phyloP scores from a whole-genome alignment of 768 basidiomycete genomes.

The Ramaria sp. region DNA sequence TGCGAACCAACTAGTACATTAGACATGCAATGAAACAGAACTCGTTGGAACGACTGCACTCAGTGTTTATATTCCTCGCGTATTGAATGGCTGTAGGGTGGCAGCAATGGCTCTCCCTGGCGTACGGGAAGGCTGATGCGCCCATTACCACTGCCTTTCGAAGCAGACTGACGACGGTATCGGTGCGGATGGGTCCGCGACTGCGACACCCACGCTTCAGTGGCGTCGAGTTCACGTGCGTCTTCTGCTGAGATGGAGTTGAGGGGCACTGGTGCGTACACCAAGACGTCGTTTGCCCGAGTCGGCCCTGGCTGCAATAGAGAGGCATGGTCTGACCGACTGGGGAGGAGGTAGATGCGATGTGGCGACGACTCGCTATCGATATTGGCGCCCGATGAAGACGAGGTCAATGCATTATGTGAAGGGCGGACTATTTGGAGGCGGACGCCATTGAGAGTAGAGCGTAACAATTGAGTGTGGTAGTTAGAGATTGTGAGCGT shows the following conservation, averaged over 20 bases:
- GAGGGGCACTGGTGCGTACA: slow-evolving; percentile 67
- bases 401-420: slow-evolving; percentile 12
- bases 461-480: slow-evolving; percentile 42
- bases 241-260: slow-evolving; percentile 42
- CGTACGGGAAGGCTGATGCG: slow-evolving; percentile 28
- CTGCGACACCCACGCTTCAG: slow-evolving; percentile 51
- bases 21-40: neutral
- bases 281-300: slow-evolving; percentile 20
- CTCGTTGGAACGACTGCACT: neutral
- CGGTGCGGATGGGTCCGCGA: slow-evolving; percentile 19
- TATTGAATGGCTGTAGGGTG: slow-evolving; percentile 14
- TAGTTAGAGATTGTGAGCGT: slow-evolving; percentile 61
- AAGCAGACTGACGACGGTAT: slow-evolving; percentile 21
- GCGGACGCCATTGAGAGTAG: neutral
- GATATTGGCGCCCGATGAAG: slow-evolving; percentile 11
- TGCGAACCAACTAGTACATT: neutral
- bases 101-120: slow-evolving; percentile 36
- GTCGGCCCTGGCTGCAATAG: slow-evolving; percentile 10
- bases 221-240: slow-evolving; percentile 36
- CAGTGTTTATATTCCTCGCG: neutral
- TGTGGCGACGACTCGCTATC: slow-evolving; percentile 29
- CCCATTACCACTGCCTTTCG: slow-evolving; percentile 6
- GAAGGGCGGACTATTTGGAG: slow-evolving; percentile 20
- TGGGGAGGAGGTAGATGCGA: slow-evolving; percentile 56
- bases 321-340: slow-evolving; percentile 17